A percentile compares a stretch with the other conserved stretches of the same genome.
These are phyloP conservation scores for Ogataea ganodermae DNA, from an alignment of 805 yeast species.

Conservation along the genomic window DNA sequence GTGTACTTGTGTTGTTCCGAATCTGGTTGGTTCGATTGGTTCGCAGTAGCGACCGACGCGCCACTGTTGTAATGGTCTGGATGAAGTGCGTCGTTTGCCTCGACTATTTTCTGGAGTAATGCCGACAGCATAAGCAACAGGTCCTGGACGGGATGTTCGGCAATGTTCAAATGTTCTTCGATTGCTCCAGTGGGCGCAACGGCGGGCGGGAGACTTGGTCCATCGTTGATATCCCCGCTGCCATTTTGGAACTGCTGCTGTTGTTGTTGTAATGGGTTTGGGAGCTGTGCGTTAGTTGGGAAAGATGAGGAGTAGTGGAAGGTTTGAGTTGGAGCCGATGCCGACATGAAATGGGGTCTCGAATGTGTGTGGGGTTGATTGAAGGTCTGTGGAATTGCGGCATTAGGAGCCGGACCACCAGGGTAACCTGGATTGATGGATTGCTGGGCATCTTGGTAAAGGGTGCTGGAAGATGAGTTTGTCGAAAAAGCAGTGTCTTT, in stretches of 20 bases:
- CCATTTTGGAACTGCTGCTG: slow-evolving; percentile 15
- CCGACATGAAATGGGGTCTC: slow-evolving; percentile 28
- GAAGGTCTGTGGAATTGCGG: slow-evolving; percentile 10
- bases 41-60: slow-evolving; percentile 24
- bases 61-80: slow-evolving; percentile 60
- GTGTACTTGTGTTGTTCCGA: slow-evolving; percentile 47
- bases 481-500: slow-evolving; percentile 47
- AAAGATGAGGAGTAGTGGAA: slow-evolving; percentile 22
- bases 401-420: slow-evolving; percentile 7
- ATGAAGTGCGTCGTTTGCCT: slow-evolving; percentile 83
- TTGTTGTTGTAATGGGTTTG: slow-evolving; percentile 7
- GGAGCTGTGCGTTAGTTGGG: slow-evolving; percentile 6
- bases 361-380: slow-evolving; percentile 5
- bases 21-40: slow-evolving; percentile 10
- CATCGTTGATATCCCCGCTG: background rate
- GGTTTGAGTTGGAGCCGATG: slow-evolving; percentile 32
- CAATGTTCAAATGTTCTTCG: slow-evolving; percentile 66
- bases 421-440: slow-evolving; percentile 22
- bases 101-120: slow-evolving; percentile 80
- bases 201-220: no score
- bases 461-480: slow-evolving; percentile 36
- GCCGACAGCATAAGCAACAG: slow-evolving; percentile 84
- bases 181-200: background rate
- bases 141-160: slow-evolving; percentile 79
- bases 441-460: slow-evolving; percentile 37